Evolutionary conservation across 116 monocot species (phyloP).

Genomic region (Phalaenopsis hybrid): DNA sequence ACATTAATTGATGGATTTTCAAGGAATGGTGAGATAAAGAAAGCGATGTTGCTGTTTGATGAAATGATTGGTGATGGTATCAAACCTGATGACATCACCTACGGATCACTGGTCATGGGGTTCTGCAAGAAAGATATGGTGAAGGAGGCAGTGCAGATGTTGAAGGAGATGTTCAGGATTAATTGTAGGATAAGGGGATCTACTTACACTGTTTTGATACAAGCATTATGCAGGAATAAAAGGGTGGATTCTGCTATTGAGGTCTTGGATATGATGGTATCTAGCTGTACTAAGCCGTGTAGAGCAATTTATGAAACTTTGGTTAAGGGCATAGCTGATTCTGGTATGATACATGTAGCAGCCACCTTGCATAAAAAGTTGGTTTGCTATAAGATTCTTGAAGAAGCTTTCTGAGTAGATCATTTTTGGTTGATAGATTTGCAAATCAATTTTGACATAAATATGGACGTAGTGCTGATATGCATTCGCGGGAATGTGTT

Average conservation of each 20-base stretch:
- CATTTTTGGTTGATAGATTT: neutral
- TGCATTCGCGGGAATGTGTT: neutral
- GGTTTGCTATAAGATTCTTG: constrained; percentile 40
- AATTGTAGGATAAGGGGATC: constrained; percentile 42
- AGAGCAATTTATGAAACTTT: constrained; percentile 38
- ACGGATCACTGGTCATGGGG: constrained; percentile 52
- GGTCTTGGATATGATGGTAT: constrained; percentile 54
- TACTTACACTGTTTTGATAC: constrained; percentile 52
- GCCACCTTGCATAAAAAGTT: constrained; percentile 32
- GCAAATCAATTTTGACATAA: constrained; percentile 1
- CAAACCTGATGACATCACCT: constrained; percentile 64
- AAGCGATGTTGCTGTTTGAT: constrained; percentile 55
- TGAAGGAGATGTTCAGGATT: constrained; percentile 38
- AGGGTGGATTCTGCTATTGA: constrained; percentile 38
- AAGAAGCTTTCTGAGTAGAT: constrained; percentile 8
- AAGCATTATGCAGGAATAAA: constrained; percentile 50
- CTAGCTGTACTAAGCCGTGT: constrained; percentile 24
- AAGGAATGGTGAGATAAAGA: constrained; percentile 49
- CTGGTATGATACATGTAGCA: constrained; percentile 50
- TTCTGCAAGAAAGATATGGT: constrained; percentile 59
- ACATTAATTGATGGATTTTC: constrained; percentile 73
- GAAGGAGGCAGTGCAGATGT: constrained; percentile 46
- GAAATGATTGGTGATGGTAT: constrained; percentile 61
- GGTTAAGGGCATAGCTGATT: constrained; percentile 40
- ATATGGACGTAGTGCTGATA: neutral